These are phyloP conservation scores for Cercospora sp. DNA, from an alignment of 2,329 filamentous ascomycete species.

Conservation along the genomic window DNA sequence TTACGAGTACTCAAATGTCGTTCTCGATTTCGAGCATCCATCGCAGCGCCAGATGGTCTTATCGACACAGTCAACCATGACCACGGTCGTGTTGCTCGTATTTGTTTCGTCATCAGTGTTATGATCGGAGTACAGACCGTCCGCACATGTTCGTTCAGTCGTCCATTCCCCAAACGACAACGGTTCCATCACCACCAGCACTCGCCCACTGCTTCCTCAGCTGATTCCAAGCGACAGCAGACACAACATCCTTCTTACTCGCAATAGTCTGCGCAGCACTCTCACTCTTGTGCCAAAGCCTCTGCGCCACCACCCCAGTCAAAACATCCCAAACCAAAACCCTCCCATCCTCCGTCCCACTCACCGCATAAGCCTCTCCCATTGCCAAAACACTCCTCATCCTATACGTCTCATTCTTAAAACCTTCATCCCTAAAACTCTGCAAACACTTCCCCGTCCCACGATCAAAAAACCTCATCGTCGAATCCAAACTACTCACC, in stretches of 20 bases:
- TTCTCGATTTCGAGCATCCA: constrained; percentile 54
- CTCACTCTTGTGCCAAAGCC: constrained; percentile 50
- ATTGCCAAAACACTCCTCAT: constrained; percentile 73
- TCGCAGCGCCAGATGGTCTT: constrained; percentile 37
- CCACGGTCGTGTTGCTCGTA: constrained; percentile 46
- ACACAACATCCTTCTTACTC: constrained; percentile 46
- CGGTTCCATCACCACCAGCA: constrained; percentile 50
- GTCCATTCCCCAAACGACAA: constrained; percentile 38
- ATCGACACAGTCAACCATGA: constrained; percentile 41
- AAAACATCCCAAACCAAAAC: constrained; percentile 84
- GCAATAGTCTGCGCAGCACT: constrained; percentile 38
- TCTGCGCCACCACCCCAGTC: constrained; percentile 66
- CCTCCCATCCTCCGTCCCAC: constrained; percentile 75
- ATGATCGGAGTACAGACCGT: background rate
- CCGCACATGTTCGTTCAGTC: constrained; percentile 16
- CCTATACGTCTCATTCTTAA: constrained; percentile 69
- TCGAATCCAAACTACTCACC: constrained; percentile 73
- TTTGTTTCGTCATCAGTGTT: background rate
- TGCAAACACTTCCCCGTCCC: constrained; percentile 70
- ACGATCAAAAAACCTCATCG: constrained; percentile 78
- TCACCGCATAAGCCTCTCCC: constrained; percentile 74
- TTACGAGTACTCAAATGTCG: constrained; percentile 56
- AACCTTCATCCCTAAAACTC: constrained; percentile 61
- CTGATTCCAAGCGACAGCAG: constrained; percentile 51
- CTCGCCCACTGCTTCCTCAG: constrained; percentile 50